Evolutionary conservation across 2,329 filamentous ascomycete species (phyloP).

Genomic region (Tolypocladium inflatum): DNA sequence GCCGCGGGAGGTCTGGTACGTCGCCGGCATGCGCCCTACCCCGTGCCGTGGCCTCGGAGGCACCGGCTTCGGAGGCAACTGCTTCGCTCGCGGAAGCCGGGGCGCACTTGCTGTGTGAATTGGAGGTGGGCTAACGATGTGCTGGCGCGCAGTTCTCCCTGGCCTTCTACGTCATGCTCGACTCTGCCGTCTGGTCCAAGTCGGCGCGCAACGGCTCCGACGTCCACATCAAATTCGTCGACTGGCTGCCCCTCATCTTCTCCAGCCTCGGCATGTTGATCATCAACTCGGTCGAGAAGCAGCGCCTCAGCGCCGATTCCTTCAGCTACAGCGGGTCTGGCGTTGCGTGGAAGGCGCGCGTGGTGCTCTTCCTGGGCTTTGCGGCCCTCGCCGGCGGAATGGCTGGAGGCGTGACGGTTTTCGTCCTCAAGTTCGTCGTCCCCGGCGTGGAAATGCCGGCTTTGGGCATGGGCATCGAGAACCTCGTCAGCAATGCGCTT

Average conservation of each 20-base stretch:
- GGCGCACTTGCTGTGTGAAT: not conserved
- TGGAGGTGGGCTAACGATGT: not conserved
- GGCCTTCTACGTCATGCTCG: constrained; percentile 60
- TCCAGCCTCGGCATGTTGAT: constrained; percentile 59
- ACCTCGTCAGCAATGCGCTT: constrained; percentile 54
- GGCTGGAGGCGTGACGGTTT: constrained; percentile 59
- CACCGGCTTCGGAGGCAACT: not conserved
- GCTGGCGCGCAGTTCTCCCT: constrained; percentile 48
- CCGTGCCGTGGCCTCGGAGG: no score
- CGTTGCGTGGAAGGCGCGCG: constrained; percentile 59
- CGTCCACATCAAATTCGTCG: constrained; percentile 54
- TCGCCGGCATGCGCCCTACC: constrained; percentile 7
- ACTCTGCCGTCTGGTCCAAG: constrained; percentile 58
- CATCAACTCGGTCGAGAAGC: constrained; percentile 62
- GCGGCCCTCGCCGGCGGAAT: constrained; percentile 56
- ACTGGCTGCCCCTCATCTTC: constrained; percentile 63
- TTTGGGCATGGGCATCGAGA: constrained; percentile 55
- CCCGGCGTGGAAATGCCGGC: constrained; percentile 48
- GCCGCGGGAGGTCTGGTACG: constrained; percentile 52
- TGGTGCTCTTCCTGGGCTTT: constrained; percentile 59
- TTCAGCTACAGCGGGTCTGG: constrained; percentile 53
- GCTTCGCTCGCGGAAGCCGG: not conserved
- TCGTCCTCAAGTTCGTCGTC: constrained; percentile 57
- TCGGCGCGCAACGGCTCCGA: constrained; percentile 48
- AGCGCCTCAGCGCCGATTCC: constrained; percentile 52